These are phyloP conservation scores for Boletus patriciae DNA, from an alignment of 768 basidiomycete species.

Conservation along the genomic window DNA sequence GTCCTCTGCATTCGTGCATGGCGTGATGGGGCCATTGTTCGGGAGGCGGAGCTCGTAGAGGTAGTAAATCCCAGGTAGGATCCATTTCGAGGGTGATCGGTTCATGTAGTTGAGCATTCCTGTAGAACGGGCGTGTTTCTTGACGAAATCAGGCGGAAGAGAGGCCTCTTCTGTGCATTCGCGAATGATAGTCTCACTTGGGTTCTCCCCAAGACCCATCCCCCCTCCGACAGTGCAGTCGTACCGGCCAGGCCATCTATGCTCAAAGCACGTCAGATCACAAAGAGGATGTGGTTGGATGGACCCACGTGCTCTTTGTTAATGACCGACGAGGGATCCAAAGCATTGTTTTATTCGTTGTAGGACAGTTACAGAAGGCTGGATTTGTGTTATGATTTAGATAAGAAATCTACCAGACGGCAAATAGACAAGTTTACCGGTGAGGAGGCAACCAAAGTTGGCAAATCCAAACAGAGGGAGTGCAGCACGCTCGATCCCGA, in stretches of 20 bases:
- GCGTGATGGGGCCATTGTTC: constrained; percentile 32
- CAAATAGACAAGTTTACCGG: constrained; percentile 26
- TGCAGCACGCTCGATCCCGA: constrained; percentile 44
- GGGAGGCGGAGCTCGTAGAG: constrained; percentile 45
- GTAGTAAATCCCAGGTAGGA: constrained; percentile 47
- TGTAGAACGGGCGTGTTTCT: constrained; percentile 30
- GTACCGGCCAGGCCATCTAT: constrained; percentile 35
- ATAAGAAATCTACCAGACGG: neutral
- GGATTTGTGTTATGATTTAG: neutral
- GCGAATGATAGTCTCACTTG: constrained; percentile 39
- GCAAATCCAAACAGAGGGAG: constrained; percentile 46
- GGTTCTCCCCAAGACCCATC: constrained; percentile 41
- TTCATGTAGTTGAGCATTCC: constrained; percentile 43
- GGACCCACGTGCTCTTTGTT: constrained; percentile 41
- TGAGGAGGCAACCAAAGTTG: constrained; percentile 46
- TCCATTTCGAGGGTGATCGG: constrained; percentile 43
- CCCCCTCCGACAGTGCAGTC: constrained; percentile 48
- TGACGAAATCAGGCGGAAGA: constrained; percentile 39
- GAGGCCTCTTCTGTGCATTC: constrained; percentile 47
- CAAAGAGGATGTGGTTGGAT: neutral
- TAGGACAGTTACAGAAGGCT: constrained; percentile 39
- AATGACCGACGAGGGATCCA: constrained; percentile 45
- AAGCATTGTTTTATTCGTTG: constrained; percentile 30
- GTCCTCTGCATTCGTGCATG: constrained; percentile 38
- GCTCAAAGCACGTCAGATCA: neutral